Evolutionary conservation across 1,284 basidiomycete species (phyloP).

Genomic region (Malassezia dermatis): DNA sequence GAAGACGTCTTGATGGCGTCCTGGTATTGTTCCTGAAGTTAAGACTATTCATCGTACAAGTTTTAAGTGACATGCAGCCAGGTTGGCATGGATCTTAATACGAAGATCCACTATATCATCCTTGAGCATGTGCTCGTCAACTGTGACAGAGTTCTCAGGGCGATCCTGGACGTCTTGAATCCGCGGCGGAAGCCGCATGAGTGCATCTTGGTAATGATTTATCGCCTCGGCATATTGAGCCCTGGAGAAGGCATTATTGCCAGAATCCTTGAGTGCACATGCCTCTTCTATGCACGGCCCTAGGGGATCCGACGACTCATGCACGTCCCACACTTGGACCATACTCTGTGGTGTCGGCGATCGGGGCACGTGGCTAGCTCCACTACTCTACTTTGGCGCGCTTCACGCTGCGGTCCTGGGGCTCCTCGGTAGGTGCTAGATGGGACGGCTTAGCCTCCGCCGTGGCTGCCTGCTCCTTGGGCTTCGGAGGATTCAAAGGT

Average conservation of each 20-base stretch:
- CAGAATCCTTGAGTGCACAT: slow-evolving; percentile 1
- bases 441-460: not conserved
- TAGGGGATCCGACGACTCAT: not conserved
- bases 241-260: slow-evolving; percentile 7
- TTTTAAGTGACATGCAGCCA: slow-evolving; percentile 68
- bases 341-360: not conserved
- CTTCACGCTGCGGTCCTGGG: not conserved
- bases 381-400: not conserved
- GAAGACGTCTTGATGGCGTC: slow-evolving; percentile 65
- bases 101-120: slow-evolving; percentile 7
- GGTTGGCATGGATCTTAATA: slow-evolving; percentile 58
- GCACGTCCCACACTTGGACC: not conserved
- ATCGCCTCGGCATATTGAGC: slow-evolving; percentile 5
- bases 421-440: not conserved
- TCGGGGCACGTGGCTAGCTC: not conserved
- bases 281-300: slow-evolving; percentile 4
- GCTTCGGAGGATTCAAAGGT: slow-evolving; percentile 20
- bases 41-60: slow-evolving; percentile 38
- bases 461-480: not conserved
- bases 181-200: slow-evolving; percentile 12
- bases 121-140: not conserved
- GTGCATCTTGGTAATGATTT: slow-evolving; percentile 5
- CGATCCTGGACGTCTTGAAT: not conserved
- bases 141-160: not conserved
- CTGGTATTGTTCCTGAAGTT: slow-evolving; percentile 48